Base-by-base conservation (phyloP, 768 basidiomycete genomes). In the Mycena haematopus region DNA sequence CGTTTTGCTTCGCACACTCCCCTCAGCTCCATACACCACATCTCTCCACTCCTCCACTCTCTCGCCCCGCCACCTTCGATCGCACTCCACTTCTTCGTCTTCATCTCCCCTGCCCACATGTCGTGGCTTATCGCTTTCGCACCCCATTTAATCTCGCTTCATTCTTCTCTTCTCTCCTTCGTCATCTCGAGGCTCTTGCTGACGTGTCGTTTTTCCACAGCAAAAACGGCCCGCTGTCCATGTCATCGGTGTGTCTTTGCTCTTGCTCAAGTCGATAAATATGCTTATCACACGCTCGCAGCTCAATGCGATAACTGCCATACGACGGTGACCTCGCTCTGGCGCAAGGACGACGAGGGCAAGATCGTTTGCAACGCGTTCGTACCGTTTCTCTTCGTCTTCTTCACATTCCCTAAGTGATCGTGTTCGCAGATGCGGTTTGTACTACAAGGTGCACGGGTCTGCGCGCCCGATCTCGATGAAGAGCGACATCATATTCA, bases 261-360 rank as follows among this genome's bases (percentile, higher is more conserved):
- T 5, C 29, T 31, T 31, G 9, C 29, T 9, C 29, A 31, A 9
- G 13, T 11, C 8, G 36, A 13, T 11, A 14, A 14, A 22, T 13
- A 3, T 9, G n/a, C n/a, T 33, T 10, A 31, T 65, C 63, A 68
- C 63, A 68, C 8, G 17, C 3, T 54, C 62, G 74, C 81, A 82
- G 92, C 92, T 3, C 91, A 93, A 79, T 95, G 93, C 78, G 92
- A 89, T 76, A 94, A 93, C 70, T 94, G 92, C 78, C 90, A 93
- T 70, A 94, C 92, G 25, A 93, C 91, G 3, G 91, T 91, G 17
- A 93, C 92, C 7, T 93, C 93, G 15, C 84, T 94, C 45, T 94
- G 92, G 92, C 84, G 92, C 64, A 94, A 93, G 76, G 93, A 94
- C 68, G 91, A 42, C 10, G 93, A 93, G 75, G 92, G 92, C 58